Conservation (phyloP, 208 protist species). For the Trichomonas tenax region DNA sequence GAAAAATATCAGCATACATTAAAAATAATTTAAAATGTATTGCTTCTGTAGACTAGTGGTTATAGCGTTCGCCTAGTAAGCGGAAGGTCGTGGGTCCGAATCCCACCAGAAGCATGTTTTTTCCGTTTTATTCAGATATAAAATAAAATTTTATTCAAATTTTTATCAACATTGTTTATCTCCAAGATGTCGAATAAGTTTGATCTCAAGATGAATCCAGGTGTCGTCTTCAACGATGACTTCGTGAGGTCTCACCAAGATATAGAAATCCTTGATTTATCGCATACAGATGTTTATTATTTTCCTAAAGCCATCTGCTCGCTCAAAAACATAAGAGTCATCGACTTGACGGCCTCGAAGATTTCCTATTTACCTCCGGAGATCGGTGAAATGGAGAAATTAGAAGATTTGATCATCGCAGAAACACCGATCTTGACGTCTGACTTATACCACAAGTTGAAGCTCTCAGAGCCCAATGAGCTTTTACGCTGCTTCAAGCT, state of each 20-base stretch:
- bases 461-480: not conserved
- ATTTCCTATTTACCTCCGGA: not conserved
- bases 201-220: not conserved
- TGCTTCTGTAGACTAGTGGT: slow-evolving; percentile 2
- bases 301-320: not conserved
- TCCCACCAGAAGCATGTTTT: not conserved
- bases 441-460: not conserved
- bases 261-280: not conserved
- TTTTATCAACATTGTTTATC: too few relatives aligned
- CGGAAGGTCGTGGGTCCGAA: not conserved
- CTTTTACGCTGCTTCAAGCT: not conserved
- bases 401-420: not conserved
- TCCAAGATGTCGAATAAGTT: not conserved
- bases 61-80: slow-evolving; percentile 11
- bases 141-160: too few relatives aligned
- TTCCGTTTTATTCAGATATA: not conserved
- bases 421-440: not conserved
- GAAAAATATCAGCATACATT: not conserved
- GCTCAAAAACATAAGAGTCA: not conserved
- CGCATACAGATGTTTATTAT: not conserved
- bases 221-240: not conserved
- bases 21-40: not conserved
- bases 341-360: not conserved
- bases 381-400: not conserved
- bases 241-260: not conserved